Evolutionary conservation across 2,329 filamentous ascomycete genomes (phyloP), one percentile per base, ranked within the genome.

Genomic region (Lizonia empirigonia): DNA sequence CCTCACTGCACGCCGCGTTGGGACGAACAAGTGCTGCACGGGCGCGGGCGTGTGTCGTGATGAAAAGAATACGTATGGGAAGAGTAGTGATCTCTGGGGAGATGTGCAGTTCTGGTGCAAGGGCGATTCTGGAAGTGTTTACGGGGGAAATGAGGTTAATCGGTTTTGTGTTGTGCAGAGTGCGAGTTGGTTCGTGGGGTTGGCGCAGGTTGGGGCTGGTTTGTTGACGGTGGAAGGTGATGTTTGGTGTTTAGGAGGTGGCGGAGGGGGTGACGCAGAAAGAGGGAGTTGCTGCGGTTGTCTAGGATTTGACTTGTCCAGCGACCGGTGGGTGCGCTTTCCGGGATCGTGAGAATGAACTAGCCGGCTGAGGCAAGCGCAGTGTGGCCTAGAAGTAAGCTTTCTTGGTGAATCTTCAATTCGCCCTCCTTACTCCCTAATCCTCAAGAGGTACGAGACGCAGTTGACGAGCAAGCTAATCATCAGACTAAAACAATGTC

Each of bases 31-130:
- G 3, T 76, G 74, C 74, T 58, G 57, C 29, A 64, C 69, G 1
- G 68, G 65, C 1, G 72, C 63, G 32, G 57, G 44, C 1, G 34
- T 76, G 33, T 77, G 76, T 55, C 56, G 71, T 1, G 56, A 52
- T 35, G 69, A 75, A 32, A 76, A 72, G 55, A 67, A 73, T 24
- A 62, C 60, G 27, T 44, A 62, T 50, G 71, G 70, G 5, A 70
- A 70, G 51, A 64, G 59, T 26, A 62, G 67, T 53, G 74, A 76
- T 64, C 57, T 76, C 3, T 77, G 75, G 75, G 75, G 74, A 0
- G 75, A 74, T 68, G 20, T 76, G 72, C 50, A 68, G 64, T 59
- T 27, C 50, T 2, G 58, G 58, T 1, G 74, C 75, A 27, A 39
- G 63, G 38, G 62, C 59, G 46, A 67, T 76, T 13, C 74, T 76